Conservation (phyloP, 108 stramenopile species). For the Schizochytrium sp. region DNA sequence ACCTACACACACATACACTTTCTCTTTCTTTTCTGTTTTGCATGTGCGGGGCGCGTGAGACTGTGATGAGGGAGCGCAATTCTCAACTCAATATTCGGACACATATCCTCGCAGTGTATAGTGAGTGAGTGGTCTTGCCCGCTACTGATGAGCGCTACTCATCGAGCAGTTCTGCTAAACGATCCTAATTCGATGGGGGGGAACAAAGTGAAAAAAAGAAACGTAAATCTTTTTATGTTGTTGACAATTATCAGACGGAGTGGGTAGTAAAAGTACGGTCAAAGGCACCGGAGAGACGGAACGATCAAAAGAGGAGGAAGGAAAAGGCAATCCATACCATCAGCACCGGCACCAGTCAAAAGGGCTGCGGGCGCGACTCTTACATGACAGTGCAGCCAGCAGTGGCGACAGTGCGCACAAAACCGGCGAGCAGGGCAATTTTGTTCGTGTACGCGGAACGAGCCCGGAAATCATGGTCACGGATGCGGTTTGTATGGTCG, state of each 20-base stretch:
- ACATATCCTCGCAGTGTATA: background rate
- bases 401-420: slow-evolving; percentile 14
- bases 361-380: background rate
- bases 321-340: background rate
- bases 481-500: background rate
- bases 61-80: background rate
- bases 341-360: too few relatives aligned
- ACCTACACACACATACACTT: background rate
- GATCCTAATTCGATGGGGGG: too few relatives aligned
- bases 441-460: slow-evolving; percentile 6
- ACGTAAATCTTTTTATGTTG: too few relatives aligned
- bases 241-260: too few relatives aligned
- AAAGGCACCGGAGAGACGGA: background rate
- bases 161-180: too few relatives aligned
- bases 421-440: background rate
- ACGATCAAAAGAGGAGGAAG: background rate
- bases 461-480: background rate
- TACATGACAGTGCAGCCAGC: slow-evolving; percentile 1
- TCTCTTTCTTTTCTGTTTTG: background rate
- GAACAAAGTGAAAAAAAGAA: too few relatives aligned
- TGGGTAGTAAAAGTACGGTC: too few relatives aligned
- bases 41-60: background rate
- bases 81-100: background rate
- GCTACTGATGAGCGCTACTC: too few relatives aligned
- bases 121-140: background rate